Evolutionary conservation across 1,284 basidiomycete species (phyloP).

Genomic region (Ustilago trichophora): DNA sequence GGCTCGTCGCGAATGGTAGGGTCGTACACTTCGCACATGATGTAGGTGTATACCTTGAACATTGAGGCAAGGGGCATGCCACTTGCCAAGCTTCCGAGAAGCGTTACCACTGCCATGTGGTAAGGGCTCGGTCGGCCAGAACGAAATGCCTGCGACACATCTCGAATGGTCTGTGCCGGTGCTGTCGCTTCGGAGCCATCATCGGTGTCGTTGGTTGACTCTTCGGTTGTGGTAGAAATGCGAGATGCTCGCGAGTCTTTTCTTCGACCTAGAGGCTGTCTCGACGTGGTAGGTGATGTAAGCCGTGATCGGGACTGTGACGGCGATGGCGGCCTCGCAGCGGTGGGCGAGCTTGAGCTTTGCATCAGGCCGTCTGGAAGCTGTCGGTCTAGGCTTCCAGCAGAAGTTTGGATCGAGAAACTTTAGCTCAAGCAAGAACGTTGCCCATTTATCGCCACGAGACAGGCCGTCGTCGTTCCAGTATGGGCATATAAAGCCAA

Average conservation of each 20-base stretch:
- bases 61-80: conserved; percentile 58
- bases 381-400: not conserved
- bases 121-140: conserved; percentile 47
- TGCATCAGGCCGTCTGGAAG: conserved; percentile 7
- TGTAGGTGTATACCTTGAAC: conserved; percentile 59
- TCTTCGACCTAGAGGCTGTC: conserved; percentile 4
- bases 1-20: conserved; percentile 34
- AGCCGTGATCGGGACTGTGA: conserved; percentile 1
- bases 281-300: not conserved
- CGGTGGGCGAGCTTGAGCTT: conserved; percentile 4
- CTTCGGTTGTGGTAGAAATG: conserved; percentile 15
- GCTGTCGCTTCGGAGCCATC: conserved; percentile 37
- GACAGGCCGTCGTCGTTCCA: no score
- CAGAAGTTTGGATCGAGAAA: not conserved
- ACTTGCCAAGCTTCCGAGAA: conserved; percentile 53
- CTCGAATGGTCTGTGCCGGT: conserved; percentile 47
- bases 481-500: no score
- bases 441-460: no score
- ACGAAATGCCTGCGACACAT: conserved; percentile 48
- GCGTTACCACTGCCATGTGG: conserved; percentile 59
- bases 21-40: conserved; percentile 59
- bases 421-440: not conserved
- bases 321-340: conserved; percentile 6
- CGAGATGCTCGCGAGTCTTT: conserved; percentile 18
- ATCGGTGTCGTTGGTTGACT: conserved; percentile 25